Evolutionary conservation across 306 rosid genomes (phyloP).

Genomic region (Malus asiatica): DNA sequence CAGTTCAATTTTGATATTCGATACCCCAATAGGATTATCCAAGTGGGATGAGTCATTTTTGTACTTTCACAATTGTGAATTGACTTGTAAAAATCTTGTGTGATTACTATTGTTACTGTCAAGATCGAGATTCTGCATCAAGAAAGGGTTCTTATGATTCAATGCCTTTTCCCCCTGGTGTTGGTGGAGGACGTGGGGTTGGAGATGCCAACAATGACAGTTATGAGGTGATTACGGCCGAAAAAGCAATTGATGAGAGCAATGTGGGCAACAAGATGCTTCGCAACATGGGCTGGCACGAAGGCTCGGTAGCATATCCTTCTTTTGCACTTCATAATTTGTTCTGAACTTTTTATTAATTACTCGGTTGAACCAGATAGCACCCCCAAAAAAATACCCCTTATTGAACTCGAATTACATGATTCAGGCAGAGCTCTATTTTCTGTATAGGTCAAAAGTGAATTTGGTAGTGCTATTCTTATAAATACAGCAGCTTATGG

Average conservation of each 20-base stretch:
- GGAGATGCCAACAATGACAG: constrained; percentile 57
- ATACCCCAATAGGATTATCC: constrained; percentile 7
- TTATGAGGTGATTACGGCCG: constrained; percentile 79
- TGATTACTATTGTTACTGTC: constrained; percentile 42
- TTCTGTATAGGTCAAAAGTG: neutral
- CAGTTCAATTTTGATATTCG: neutral
- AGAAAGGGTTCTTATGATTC: constrained; percentile 75
- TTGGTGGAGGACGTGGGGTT: constrained; percentile 82
- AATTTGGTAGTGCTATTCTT: neutral
- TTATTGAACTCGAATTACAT: neutral
- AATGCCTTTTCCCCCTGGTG: constrained; percentile 99
- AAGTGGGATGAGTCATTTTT: constrained; percentile 15
- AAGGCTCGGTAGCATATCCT: constrained; percentile 85
- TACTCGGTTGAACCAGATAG: neutral
- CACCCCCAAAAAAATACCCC: neutral
- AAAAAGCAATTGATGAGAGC: constrained; percentile 86
- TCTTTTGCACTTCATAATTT: constrained; percentile 10
- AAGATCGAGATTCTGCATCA: constrained; percentile 72
- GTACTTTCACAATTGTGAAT: constrained; percentile 16
- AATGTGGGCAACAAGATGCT: constrained; percentile 99
- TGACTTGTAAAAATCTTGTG: constrained; percentile 43
- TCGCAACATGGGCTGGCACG: constrained; percentile 99
- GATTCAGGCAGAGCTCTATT: neutral
- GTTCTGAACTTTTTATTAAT: too few species aligned
- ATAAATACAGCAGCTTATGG: neutral